Conservation (phyloP, 2,329 filamentous ascomycete species). For the Ophiocordyceps robertsii region DNA sequence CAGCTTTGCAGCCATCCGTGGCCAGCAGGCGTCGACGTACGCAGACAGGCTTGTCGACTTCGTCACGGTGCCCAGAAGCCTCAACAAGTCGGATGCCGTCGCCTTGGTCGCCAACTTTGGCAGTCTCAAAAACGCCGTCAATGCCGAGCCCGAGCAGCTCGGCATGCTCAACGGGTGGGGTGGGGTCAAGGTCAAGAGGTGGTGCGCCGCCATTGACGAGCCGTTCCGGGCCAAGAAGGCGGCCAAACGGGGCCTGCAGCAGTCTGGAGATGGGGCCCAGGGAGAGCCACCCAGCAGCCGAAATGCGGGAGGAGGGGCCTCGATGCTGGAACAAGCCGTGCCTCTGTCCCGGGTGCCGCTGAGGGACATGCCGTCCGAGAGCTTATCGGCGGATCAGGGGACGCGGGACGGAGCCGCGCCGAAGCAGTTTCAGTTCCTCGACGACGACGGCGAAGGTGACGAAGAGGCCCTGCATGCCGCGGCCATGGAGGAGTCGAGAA, state of each 20-base stretch:
- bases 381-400: neutral
- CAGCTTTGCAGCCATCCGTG: constrained; percentile 64
- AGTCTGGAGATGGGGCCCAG: constrained; percentile 3
- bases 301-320: constrained; percentile 6
- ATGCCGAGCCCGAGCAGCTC: constrained; percentile 77
- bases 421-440: constrained; percentile 24
- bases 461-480: constrained; percentile 27
- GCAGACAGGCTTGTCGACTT: constrained; percentile 84
- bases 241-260: constrained; percentile 29
- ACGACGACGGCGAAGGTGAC: constrained; percentile 29
- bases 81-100: constrained; percentile 92
- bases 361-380: constrained; percentile 22
- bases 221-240: constrained; percentile 68
- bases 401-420: constrained; percentile 2
- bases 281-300: constrained; percentile 1
- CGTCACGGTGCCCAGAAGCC: constrained; percentile 73
- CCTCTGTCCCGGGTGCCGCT: constrained; percentile 25
- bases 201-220: constrained; percentile 70
- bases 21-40: constrained; percentile 72
- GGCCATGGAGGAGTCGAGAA: constrained; percentile 27
- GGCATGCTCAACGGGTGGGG: constrained; percentile 84
- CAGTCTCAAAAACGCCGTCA: constrained; percentile 72
- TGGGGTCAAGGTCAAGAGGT: constrained; percentile 82
- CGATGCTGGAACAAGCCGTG: constrained; percentile 23
- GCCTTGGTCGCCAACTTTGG: constrained; percentile 87